Evolutionary conservation across 176 grass and related monocot genomes (phyloP), one percentile per base, ranked within the genome.

Genomic region (Raddia distichophylla): DNA sequence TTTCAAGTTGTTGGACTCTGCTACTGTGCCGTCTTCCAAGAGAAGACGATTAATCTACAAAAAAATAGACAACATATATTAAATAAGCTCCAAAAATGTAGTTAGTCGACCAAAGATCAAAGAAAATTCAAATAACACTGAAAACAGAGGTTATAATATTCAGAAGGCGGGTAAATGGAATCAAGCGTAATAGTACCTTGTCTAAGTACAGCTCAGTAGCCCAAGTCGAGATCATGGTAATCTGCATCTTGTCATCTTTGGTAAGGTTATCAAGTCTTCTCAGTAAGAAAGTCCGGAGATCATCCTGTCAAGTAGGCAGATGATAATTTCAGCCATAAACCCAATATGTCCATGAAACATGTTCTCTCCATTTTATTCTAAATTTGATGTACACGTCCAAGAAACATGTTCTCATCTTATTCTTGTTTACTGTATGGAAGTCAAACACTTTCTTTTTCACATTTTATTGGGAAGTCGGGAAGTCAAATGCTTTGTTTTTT

Each of bases 211-310:
- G 84, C 82, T 98, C 92, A 67, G 93, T 92, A 72, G 83, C 89
- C 95, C 95, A 98, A 89, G 93, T 98, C 22, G 95, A 98, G 69
- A 98, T 98, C 92, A 98, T 95, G 3, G 90, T 98, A 77, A 98
- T 93, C 79, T 98, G 95, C 60, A 90, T 95, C 75, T 93, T 98
- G 70, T 98, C 93, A 64, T 98, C 93, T 87, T 89, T 98, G 27
- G 84, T 95, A 32, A 98, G 85, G 86, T 89, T 93, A 80, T 98
- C 95, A 20, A 98, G 86, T 51, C 90, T 98, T 82, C 90, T 67
- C 78, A 95, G 61, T 78, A 98, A 91, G 89, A 93, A 98, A 69
- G 95, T 98, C 83, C 95, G 89, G 55, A 98, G 76, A 63, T 92
- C 88, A 88, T 98, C 95, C 95, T 98, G 90, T 37, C 15, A 20